Evolutionary conservation across 2,329 filamentous ascomycete species (phyloP), one percentile per base, ranked within the genome.

Genomic region (Teratosphaeria destructans): DNA sequence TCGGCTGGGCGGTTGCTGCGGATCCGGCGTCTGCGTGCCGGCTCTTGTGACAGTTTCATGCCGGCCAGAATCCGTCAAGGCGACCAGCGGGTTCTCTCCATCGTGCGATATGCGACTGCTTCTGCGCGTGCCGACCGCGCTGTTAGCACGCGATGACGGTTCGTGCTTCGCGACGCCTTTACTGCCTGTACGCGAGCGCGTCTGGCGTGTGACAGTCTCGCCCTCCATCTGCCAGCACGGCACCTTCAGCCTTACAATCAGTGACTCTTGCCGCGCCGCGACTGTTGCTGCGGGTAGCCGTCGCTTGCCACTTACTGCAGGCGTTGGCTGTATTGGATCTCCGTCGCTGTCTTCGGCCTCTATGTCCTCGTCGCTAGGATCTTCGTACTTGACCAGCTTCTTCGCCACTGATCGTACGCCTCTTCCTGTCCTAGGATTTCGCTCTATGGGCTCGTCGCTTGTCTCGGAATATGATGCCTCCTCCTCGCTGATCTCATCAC

Each of bases 101-200:
- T 83, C 81, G 62, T 83, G 81, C 27, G 79, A 83, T 19, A 83
- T 76, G 54, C 84, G 82, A 67, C 81, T 84, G 63, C 79, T 84
- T 62, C 82, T 78, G 63, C 84, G 75, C 47, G 73, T 75, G 8
- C 61, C 64, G 19, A 58, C 61, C 5, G 59, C 58, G 37, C 61
- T 57, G 23, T 55, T 55, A 37, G 53, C 53, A 49, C 43, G 43
- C 43, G 43, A 49, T 49, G 43, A 49, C 2, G 75, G 71, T n/a
- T 73, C 74, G 32, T 74, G 72, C 54, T 64, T 66, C 5, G 60
- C 59, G 37, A 68, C 61, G 10, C 74, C 74, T 59, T 75, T 74
- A 35, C 74, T 68, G 52, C 65, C 73, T n/a, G 73, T 73, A 52
- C 76, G 73, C 27, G 72, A 70, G 56, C 75, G 73, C 57, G 72